phyloP scores from a whole-genome alignment of 164 flowering plant genomes.

The Magnolia officinalis region DNA sequence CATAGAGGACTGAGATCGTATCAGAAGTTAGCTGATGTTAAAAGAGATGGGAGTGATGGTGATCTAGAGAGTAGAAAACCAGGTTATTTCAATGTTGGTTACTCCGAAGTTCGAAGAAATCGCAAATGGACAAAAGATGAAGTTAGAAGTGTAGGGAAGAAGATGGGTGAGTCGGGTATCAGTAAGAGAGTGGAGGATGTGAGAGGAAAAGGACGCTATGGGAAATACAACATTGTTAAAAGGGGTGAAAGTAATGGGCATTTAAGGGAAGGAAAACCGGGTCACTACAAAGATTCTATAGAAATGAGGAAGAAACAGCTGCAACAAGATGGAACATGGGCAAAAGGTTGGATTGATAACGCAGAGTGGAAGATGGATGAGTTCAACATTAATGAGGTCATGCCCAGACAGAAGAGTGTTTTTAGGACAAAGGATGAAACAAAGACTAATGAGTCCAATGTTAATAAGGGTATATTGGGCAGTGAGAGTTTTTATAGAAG shows the following conservation, averaged over 20 bases:
- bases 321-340: slow-evolving; percentile 1
- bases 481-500: neutral
- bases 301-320: slow-evolving; percentile 11
- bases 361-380: neutral
- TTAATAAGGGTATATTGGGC: neutral
- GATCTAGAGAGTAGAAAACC: neutral
- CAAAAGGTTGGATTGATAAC: neutral
- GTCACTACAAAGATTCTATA: neutral
- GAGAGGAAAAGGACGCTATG: slow-evolving; percentile 1
- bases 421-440: neutral
- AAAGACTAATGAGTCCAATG: neutral
- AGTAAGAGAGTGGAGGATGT: neutral
- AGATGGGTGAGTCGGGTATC: neutral
- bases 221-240: neutral
- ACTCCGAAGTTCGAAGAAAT: neutral
- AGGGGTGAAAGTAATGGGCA: slow-evolving; percentile 7
- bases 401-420: neutral
- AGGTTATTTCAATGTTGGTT: neutral
- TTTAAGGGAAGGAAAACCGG: neutral
- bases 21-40: neutral
- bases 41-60: neutral
- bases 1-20: neutral
- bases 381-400: neutral
- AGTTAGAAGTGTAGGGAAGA: neutral
- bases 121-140: slow-evolving; percentile 6